Evolutionary conservation across 495 filamentous ascomycete genomes (phyloP).

Genomic region (Penicillium dipodomyicola): DNA sequence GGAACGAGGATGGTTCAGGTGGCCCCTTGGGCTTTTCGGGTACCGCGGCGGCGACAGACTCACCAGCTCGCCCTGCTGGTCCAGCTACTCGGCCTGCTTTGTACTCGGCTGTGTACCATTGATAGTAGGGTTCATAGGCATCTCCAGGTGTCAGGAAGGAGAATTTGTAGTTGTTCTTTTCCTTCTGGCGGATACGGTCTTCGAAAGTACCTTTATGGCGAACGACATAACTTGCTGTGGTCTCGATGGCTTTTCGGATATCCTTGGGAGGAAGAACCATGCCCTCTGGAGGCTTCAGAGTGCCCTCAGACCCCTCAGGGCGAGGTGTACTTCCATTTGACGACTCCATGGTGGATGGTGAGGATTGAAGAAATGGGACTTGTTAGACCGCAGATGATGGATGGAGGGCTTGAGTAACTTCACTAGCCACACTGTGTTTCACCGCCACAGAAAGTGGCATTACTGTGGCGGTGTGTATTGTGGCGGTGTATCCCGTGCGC

Average conservation of each 20-base stretch:
- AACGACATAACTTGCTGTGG: conserved; percentile 92
- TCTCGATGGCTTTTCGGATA: conserved; percentile 82
- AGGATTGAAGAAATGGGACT: conserved; percentile 9
- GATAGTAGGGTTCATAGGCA: conserved; percentile 82
- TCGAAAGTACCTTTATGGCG: conserved; percentile 80
- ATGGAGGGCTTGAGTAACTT: conserved; percentile 3
- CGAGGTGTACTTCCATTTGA: conserved; percentile 56
- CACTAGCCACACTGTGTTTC: conserved; percentile 1
- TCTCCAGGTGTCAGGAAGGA: conserved; percentile 81
- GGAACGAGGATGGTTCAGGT: conserved; percentile 80
- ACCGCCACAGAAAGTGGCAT: background rate
- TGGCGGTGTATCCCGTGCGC: conserved; percentile 7
- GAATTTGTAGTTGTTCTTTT: conserved; percentile 84
- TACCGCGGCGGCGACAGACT: conserved; percentile 55
- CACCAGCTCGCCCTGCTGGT: conserved; percentile 42
- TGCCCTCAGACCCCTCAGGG: conserved; percentile 41
- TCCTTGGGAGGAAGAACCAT: conserved; percentile 82
- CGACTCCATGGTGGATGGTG: conserved; percentile 43
- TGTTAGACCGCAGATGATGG: background rate
- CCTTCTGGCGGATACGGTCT: conserved; percentile 84
- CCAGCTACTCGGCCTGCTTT: background rate
- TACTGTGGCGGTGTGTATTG: background rate
- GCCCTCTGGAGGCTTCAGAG: conserved; percentile 74
- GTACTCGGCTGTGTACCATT: conserved; percentile 56
- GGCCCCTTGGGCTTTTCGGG: conserved; percentile 75